Base-by-base conservation (phyloP, 179 eudicot species). In the Silene coronaria region DNA sequence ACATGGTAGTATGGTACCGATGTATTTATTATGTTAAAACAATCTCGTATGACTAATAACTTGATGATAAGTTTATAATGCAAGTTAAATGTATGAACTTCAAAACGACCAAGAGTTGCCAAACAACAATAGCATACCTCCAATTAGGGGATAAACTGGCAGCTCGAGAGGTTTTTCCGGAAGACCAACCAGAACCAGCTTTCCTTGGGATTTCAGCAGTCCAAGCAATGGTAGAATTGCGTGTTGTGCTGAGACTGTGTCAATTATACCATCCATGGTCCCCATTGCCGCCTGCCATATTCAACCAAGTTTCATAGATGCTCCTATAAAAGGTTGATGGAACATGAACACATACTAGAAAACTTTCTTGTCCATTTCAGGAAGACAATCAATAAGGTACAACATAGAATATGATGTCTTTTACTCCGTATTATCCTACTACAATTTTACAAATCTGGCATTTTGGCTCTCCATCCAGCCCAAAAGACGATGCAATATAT, bases 111-210 rank as follows among this genome's bases (percentile, higher is more conserved):
- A 11, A 48, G 34, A 34, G 38, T 5, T 34, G 7, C 45, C 0
- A 12, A 38, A 38, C 9, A 38, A 12, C 45, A 38, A 9, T 13
- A 51, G 57, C 3, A 51, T 51, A 77, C 85, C 83, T 36, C 38
- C 65, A 21, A 83, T 28, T 59, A 83, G 51, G 3, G 85, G 69
- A 68, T 74, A 74, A 21, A 23, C 66, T 9, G 74, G 77, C 57
- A 83, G 59, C 73, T 83, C 76, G 12, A 80, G 61, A 24, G 85
- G 85, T 36, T 77, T 77, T 14, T 80, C 68, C 1, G 81, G 86
- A 6, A 66, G 71, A 74, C 86, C 83, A 48, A 83, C 76, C 68
- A 83, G 26, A 34, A 80, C 66, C 9, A 83, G 77, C 81, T 83
- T 83, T 34, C 83, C 86, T 63, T 80, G 64, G 19, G 81, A 22